Evolutionary conservation across 2,329 filamentous ascomycete species (phyloP), one percentile per base, ranked within the genome.

Genomic region (Penicillium sp.): DNA sequence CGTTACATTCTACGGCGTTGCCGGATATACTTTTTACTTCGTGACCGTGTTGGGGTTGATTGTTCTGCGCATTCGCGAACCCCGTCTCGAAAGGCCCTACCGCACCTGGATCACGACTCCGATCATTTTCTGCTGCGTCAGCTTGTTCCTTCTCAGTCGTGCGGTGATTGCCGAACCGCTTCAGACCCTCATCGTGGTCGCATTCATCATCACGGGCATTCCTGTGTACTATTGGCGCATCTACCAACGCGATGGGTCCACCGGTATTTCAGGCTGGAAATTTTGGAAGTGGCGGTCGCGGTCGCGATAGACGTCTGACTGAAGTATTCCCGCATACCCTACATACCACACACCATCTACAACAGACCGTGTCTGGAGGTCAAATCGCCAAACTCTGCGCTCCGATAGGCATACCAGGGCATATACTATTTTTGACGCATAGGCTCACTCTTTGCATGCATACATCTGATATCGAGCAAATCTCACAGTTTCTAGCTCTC

Each of bases 61-160:
- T 53, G 81, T 98, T 45, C 76, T 98, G 52, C 80, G 93, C 28
- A 88, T 97, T 28, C 81, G 80, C 53, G 93, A 98, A 68, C 93
- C 93, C 4, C 77, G 84, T 53, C 78, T 98, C 39, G 90, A 96
- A 67, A 75, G 93, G 26, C 91, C 93, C 0, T 98, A 98, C 71
- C 85, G 83, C 66, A 95, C 90, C 3, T 98, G 91, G 93, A 95
- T 98, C 63, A 86, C 85, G 1, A 98, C 93, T 2, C 93, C 93
- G 9, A 91, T 98, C 56, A 91, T 96, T 48, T 98, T 98, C 67
- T 98, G 93, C 78, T 98, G 93, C 64, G 93, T 98, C 35, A 95
- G 88, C 66, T 69, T 98, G 55, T 98, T 98, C 65, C 70, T 98
- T 55, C 79, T 98, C 37, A 90, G 84, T 63, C 78, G 93, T 43